Conservation (phyloP, 306 rosid genomes). For the Hippophae tibetana region DNA sequence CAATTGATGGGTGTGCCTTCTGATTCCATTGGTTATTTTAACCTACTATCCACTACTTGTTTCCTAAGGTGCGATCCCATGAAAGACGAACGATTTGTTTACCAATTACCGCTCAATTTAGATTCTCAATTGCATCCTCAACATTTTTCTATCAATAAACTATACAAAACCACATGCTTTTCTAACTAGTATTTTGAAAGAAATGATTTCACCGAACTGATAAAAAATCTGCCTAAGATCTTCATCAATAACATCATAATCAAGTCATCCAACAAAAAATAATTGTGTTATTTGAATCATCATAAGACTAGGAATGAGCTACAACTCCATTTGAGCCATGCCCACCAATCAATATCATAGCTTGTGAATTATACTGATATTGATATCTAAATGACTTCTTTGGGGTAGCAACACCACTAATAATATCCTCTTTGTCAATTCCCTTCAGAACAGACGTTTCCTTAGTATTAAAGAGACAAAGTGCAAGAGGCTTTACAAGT, state of each 20-base stretch:
- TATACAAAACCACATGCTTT: constrained; percentile 99
- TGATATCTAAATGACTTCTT: constrained; percentile 72
- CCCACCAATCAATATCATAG: constrained; percentile 86
- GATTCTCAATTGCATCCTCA: constrained; percentile 76
- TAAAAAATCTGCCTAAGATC: constrained; percentile 85
- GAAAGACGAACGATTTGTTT: constrained; percentile 50
- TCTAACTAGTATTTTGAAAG: constrained; percentile 87
- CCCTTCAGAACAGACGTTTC: constrained; percentile 70
- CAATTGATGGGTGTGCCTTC: no score
- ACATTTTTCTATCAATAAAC: constrained; percentile 90
- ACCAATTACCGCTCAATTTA: constrained; percentile 82
- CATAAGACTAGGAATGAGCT: constrained; percentile 62
- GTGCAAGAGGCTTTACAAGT: no score
- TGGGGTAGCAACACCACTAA: constrained; percentile 76
- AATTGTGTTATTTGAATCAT: constrained; percentile 75
- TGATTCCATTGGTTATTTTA: no score
- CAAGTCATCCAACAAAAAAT: constrained; percentile 98
- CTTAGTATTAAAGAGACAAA: constrained; percentile 46
- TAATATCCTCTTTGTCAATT: constrained; percentile 78
- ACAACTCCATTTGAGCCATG: constrained; percentile 57
- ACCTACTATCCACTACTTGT: no score
- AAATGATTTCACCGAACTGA: constrained; percentile 78
- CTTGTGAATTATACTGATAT: constrained; percentile 81
- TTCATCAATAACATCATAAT: constrained; percentile 80
- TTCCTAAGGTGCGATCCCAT: no score